These are phyloP conservation scores for Gastrodia elata DNA, from an alignment of 106 monocot genomes.

Conservation along the genomic window DNA sequence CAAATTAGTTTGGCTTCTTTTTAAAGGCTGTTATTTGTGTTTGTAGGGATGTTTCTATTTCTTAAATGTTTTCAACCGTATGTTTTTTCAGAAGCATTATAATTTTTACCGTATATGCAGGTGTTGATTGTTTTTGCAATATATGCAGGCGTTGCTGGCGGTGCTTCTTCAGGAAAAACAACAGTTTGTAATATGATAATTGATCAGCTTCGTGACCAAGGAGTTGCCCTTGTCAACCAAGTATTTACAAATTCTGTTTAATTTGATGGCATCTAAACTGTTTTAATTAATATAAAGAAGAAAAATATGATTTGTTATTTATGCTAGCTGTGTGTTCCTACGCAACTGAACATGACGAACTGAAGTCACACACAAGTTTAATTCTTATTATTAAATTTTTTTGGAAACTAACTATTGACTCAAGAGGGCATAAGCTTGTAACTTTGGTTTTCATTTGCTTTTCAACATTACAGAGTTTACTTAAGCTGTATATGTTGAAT, in stretches of 20 bases:
- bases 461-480: neutral
- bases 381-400: neutral
- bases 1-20: neutral
- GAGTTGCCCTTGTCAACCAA: constrained; percentile 67
- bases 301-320: neutral
- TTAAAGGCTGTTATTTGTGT: neutral
- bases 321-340: neutral
- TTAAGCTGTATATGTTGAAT: neutral
- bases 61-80: neutral
- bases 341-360: neutral
- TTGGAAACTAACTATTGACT: neutral
- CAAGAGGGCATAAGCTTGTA: neutral
- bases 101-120: constrained; percentile 14
- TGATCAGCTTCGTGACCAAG: constrained; percentile 65
- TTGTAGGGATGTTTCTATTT: neutral
- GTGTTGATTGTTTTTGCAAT: constrained; percentile 32
- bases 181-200: constrained; percentile 78
- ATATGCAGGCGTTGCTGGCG: constrained; percentile 57
- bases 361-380: neutral
- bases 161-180: constrained; percentile 68
- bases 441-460: neutral
- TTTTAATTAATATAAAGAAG: neutral
- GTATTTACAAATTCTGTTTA: constrained; percentile 18
- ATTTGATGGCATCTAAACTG: neutral
- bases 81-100: neutral